Percentiles rank a stretch among this genome's conserved stretches.
Conservation (phyloP, 2,329 filamentous ascomycete species). For the Aspergillus sclerotialis region DNA sequence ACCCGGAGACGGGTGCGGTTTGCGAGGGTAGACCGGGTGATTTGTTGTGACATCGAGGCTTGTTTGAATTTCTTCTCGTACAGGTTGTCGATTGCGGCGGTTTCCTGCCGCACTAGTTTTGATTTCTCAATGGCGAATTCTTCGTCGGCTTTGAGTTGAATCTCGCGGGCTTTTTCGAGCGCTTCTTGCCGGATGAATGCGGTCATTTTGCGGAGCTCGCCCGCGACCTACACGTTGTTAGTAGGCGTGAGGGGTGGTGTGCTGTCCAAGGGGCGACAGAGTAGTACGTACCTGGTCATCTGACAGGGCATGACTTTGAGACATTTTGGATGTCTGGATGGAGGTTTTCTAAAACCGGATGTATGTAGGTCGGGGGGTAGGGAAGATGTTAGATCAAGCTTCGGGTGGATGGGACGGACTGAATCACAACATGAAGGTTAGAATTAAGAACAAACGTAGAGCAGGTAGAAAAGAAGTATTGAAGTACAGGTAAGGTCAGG, state of each 20-base stretch:
- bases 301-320: conserved; percentile 87
- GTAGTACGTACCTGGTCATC: conserved; percentile 76
- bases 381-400: conserved; percentile 9
- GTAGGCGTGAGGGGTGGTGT: conserved; percentile 3
- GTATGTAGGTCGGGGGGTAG: conserved; percentile 11
- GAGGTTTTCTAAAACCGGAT: conserved; percentile 3
- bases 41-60: conserved; percentile 97
- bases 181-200: conserved; percentile 99
- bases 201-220: conserved; percentile 99
- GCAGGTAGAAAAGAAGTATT: too few relatives aligned
- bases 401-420: too few relatives aligned
- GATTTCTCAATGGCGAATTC: conserved; percentile 99
- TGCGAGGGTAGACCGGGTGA: conserved; percentile 88
- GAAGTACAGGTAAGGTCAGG: conserved; percentile 1
- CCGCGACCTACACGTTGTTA: conserved; percentile 62
- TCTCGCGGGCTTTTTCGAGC: conserved; percentile 92
- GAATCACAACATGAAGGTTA: too few relatives aligned
- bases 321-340: conserved; percentile 57
- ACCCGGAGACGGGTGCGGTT: conserved; percentile 94
- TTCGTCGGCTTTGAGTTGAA: conserved; percentile 96
- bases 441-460: too few relatives aligned
- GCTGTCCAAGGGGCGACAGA: too few relatives aligned
- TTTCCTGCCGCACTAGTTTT: conserved; percentile 95
- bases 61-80: conserved; percentile 99
- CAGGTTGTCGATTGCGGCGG: conserved; percentile 77